Percentiles rank a stretch among this genome's conserved stretches.
Evolutionary conservation across 2,329 filamentous ascomycete genomes (phyloP).

Genomic region (Diplocarpon rosae): DNA sequence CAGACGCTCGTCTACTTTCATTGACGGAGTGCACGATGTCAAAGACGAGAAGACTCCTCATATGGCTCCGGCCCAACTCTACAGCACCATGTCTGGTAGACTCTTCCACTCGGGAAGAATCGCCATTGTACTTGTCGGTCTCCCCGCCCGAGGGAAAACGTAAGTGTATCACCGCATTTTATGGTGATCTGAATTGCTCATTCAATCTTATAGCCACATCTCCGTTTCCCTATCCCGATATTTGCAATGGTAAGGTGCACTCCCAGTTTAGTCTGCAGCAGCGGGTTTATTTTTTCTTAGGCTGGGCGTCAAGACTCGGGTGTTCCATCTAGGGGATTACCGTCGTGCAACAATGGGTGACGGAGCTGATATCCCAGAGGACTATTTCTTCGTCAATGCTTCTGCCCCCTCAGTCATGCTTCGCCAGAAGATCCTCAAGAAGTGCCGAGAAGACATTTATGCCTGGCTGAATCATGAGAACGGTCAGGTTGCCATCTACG

Average conservation of each 20-base stretch:
- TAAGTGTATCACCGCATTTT: constrained; percentile 32
- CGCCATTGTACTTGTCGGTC: constrained; percentile 91
- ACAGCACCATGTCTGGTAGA: constrained; percentile 94
- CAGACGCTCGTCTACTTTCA: constrained; percentile 88
- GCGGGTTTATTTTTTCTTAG: constrained; percentile 29
- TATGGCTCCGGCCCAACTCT: constrained; percentile 90
- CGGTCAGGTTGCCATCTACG: constrained; percentile 95
- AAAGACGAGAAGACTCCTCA: constrained; percentile 58
- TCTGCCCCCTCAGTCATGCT: constrained; percentile 86
- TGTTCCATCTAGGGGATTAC: constrained; percentile 96
- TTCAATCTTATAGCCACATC: constrained; percentile 53
- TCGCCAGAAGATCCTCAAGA: constrained; percentile 93
- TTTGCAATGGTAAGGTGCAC: constrained; percentile 59
- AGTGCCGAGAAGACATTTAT: constrained; percentile 94
- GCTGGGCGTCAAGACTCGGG: constrained; percentile 95
- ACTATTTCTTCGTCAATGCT: constrained; percentile 96
- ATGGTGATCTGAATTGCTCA: constrained; percentile 3
- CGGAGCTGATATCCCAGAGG: constrained; percentile 77
- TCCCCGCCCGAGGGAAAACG: constrained; percentile 93
- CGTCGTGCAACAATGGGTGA: constrained; percentile 80
- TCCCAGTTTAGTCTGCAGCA: background rate
- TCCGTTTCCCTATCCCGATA: constrained; percentile 93
- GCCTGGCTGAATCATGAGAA: constrained; percentile 95
- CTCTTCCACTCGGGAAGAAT: constrained; percentile 96
- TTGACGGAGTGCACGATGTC: constrained; percentile 93